Conservation (phyloP, 208 protist species). For the Angomonas ambiguus region DNA sequence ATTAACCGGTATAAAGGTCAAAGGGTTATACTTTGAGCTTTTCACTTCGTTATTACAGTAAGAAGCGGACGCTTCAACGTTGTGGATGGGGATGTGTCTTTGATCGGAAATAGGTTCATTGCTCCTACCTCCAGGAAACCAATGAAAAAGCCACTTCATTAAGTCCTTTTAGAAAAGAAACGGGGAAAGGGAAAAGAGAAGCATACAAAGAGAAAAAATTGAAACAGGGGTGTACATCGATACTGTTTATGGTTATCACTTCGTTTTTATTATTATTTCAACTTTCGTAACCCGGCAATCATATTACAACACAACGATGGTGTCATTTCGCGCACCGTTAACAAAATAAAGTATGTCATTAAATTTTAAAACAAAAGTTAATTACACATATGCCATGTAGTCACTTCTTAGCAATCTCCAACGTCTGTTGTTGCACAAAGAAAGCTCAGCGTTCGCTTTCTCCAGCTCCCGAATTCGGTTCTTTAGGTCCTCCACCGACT, state of each 20-base stretch:
- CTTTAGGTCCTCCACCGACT: not conserved
- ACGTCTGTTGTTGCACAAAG: not conserved
- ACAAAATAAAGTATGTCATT: constrained; percentile 10
- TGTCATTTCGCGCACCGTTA: not conserved
- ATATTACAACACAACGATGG: not conserved
- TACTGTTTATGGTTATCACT: not conserved
- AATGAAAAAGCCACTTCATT: not conserved
- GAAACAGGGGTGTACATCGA: not conserved
- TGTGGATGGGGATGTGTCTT: constrained; percentile 28
- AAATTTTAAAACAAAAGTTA: not conserved
- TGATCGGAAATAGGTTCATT: constrained; percentile 27
- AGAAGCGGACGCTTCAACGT: constrained; percentile 14
- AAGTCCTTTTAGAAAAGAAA: not conserved
- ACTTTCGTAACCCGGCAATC: not conserved
- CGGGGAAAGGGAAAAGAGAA: not conserved
- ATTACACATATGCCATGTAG: constrained; percentile 8
- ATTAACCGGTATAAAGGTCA: constrained; percentile 94
- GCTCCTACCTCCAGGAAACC: not conserved
- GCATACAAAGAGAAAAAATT: not conserved
- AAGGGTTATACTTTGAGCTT: constrained; percentile 93
- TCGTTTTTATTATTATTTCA: not conserved
- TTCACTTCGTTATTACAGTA: constrained; percentile 80
- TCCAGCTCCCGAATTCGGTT: not conserved
- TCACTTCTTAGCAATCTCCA: constrained; percentile 4
- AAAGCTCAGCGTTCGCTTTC: constrained; percentile 1